Base-by-base conservation (phyloP, 106 monocot species). In the Dendrobium nobile region DNA sequence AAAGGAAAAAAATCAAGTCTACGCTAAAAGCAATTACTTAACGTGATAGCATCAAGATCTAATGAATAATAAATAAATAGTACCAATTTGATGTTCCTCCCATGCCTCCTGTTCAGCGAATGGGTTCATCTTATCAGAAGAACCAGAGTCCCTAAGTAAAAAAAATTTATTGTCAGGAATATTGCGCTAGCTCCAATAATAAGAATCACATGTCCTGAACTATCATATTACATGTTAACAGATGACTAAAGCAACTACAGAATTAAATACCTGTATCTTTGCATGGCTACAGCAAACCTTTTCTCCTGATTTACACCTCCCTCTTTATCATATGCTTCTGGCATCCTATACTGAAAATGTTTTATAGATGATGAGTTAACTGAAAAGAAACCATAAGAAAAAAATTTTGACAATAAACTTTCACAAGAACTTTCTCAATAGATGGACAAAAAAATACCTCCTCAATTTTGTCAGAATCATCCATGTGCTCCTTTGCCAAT, bases 21-120 rank as follows among this genome's bases (percentile, higher is more conserved):
- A 37, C 68, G 58, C 33, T 54, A 7, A 45, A 65, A 56, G 5
- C 17, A 5, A 37, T 17, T 79, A 22, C 37, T 80, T 26, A 43
- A 58, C 67, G 37, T 5, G 9, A 55, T 47, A 17, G 45, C 9
- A 15, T n/a, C 68, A 41, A 4, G 26, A 73, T 27, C 64, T 0
- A 44, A 76, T 16, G 5, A 51, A 20, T 56, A 76, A 79, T 2
- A 20, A 31, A 48, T 67, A 58, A 20, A 48, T 48, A 8, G 3
- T 90, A 96, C 97, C 97, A 80, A 92, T 97, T 88, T 97, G 97
- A 85, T 97, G 86, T n/a, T 97, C 94, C 82, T 97, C 97, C 97
- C 97, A 97, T 75, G 94, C 97, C 85, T 97, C 97, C 55, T 94
- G 97, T 81, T 97, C 97, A 9, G 97, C 94, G 88, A 97, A 97